A percentile compares a stretch with the other conserved stretches of the same genome.
Conservation (phyloP, 139 green algal genomes). For the Diplosphaera chodatii region DNA sequence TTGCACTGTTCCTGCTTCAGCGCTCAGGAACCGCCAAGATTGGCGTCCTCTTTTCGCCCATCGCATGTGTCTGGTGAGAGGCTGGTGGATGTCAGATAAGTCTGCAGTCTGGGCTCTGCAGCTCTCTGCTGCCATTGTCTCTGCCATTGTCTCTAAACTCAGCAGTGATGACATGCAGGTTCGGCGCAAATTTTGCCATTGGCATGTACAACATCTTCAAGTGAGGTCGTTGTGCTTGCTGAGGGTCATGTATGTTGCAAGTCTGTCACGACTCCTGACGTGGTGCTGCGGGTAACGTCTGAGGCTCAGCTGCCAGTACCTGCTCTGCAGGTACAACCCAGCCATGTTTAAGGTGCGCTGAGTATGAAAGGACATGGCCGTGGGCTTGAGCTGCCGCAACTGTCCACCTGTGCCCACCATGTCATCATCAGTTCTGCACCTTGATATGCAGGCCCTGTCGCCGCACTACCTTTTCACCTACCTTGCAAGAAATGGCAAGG, state of each 20-base stretch:
- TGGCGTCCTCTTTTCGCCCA: constrained; percentile 41
- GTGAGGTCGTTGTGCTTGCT: too few relatives aligned
- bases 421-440: constrained; percentile 1
- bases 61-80: constrained; percentile 41
- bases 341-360: constrained; percentile 7
- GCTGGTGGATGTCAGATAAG: neutral
- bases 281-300: too few relatives aligned
- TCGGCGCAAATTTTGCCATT: constrained; percentile 22
- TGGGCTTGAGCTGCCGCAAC: too few relatives aligned
- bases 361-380: neutral
- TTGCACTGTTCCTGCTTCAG: constrained; percentile 49
- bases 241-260: too few relatives aligned
- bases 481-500: constrained; percentile 6
- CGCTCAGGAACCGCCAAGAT: constrained; percentile 39
- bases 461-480: constrained; percentile 24
- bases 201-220: constrained; percentile 52
- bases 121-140: neutral
- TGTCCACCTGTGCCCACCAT: neutral
- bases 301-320: too few relatives aligned
- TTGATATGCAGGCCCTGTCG: constrained; percentile 12
- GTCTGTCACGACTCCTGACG: too few relatives aligned
- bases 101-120: neutral
- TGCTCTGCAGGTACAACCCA: too few relatives aligned
- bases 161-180: too few relatives aligned
- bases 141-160: too few relatives aligned